A percentile compares a stretch with the other conserved stretches of the same genome.
Conservation (phyloP, 2,329 filamentous ascomycete species). For the Diaporthe vexans region DNA sequence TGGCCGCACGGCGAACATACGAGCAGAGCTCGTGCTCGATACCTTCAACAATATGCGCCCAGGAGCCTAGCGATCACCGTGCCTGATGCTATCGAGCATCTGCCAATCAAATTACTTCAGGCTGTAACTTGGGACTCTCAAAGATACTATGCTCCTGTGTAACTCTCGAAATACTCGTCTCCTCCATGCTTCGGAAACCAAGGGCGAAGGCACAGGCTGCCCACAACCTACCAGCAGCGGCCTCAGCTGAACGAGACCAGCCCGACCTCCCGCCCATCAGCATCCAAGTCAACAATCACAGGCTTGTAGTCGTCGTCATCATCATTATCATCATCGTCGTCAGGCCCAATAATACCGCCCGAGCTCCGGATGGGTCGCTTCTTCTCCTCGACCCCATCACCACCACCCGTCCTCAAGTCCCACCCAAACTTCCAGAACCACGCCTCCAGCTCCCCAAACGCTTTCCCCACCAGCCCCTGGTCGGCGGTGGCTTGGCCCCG, state of each 20-base stretch:
- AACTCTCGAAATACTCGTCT: background rate
- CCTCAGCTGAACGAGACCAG: constrained; percentile 62
- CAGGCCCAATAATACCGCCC: constrained; percentile 42
- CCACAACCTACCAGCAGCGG: background rate
- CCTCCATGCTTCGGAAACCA: background rate
- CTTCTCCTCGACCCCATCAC: constrained; percentile 66
- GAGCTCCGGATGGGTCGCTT: constrained; percentile 52
- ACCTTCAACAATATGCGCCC: background rate
- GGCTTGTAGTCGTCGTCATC: constrained; percentile 64
- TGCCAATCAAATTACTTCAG: background rate
- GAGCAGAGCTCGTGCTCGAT: no score
- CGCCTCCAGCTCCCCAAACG: constrained; percentile 64
- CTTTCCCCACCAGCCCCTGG: constrained; percentile 60
- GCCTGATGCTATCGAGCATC: no score
- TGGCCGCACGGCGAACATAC: no score
- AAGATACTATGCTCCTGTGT: background rate
- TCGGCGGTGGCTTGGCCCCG: constrained; percentile 51
- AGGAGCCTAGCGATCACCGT: background rate
- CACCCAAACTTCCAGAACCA: constrained; percentile 65
- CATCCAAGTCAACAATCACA: constrained; percentile 66
- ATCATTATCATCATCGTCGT: constrained; percentile 64
- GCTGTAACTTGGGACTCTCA: background rate
- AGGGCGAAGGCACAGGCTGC: background rate
- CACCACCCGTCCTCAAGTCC: constrained; percentile 68
- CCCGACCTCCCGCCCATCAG: constrained; percentile 64